Evolutionary conservation across 805 yeast genomes (phyloP), one percentile per base, ranked within the genome.

Genomic region (Hanseniaspora hatyaiensis): DNA sequence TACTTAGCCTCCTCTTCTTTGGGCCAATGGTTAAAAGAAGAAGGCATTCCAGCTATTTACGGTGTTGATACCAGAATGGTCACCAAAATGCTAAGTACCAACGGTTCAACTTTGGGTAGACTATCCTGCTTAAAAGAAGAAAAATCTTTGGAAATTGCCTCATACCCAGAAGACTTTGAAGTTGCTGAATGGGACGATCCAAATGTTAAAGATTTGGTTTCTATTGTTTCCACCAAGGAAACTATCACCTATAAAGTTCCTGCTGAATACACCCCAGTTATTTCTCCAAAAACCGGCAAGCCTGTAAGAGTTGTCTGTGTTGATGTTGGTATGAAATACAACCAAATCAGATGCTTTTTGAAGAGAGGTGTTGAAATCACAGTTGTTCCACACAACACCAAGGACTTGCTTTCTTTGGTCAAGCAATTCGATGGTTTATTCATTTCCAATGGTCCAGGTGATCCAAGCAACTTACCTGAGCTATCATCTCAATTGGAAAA

Each of bases 371-470:
- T 92, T 45, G 96, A 94, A 68, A 72, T 92, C 56, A 76, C 78
- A 62, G 96, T 92, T 49, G 96, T 92, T 40, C 97, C 98, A 52
- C 89, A 89, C 88, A 80, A 92, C 64, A 79, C 87, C 62, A 95
- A 87, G 65, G 80, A 82, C 64, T 70, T 82, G 52, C 59, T 66
- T 43, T 95, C 86, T 65, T 24, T 42, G 11, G 37, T 48, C 23
- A 38, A 48, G 13, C 73, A 78, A 53, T 92, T 82, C 63, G 98
- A 92, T 65, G 99, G 98, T 71, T 73, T 92, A 58, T 92, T 92
- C 67, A 71, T 89, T 55, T 88, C 96, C 49, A 92, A 92, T 67
- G 99, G 99, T 71, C 99, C 99, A 24, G 99, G 99, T 76, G 97
- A 92, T 69, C 99, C 99, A 50, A 75, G 92, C 37, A 85, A 83